phyloP scores from a whole-genome alignment of 306 rosid genomes.

The Spatholobus suberectus region DNA sequence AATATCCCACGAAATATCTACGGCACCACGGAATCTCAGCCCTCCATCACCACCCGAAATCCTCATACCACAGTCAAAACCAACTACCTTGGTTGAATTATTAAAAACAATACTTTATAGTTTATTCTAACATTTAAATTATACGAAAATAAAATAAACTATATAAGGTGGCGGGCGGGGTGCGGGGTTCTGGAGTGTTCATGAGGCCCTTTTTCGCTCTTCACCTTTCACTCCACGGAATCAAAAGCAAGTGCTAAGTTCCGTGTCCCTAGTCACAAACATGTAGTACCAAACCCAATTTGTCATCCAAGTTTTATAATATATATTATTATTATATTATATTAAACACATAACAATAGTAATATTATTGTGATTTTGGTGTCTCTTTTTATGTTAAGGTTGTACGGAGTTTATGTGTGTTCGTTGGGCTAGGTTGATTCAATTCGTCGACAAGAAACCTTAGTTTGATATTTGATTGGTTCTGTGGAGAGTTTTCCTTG shows the following conservation, averaged over 20 bases:
- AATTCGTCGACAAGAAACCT: slow-evolving; percentile 67
- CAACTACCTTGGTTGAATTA: slow-evolving; percentile 12
- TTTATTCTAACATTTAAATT: neutral
- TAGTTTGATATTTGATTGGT: slow-evolving; percentile 43
- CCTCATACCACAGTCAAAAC: slow-evolving; percentile 14
- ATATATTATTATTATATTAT: neutral
- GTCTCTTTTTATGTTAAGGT: neutral
- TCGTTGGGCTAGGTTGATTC: slow-evolving; percentile 31
- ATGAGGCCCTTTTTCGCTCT: neutral
- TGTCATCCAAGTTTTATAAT: slow-evolving; percentile 30
- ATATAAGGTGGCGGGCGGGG: slow-evolving; percentile 42
- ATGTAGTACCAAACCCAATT: slow-evolving; percentile 40
- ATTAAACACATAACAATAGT: neutral
- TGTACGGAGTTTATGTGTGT: slow-evolving; percentile 26
- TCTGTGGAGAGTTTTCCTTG: slow-evolving; percentile 32
- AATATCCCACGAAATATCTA: slow-evolving; percentile 64
- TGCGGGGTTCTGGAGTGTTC: slow-evolving; percentile 66
- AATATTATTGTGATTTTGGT: slow-evolving; percentile 9
- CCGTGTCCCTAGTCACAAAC: slow-evolving; percentile 43
- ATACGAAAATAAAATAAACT: slow-evolving; percentile 31
- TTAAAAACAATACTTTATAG: neutral
- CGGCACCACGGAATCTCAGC: slow-evolving; percentile 59
- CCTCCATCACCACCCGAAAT: slow-evolving; percentile 47
- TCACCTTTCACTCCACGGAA: slow-evolving; percentile 43
- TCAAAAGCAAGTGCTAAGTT: slow-evolving; percentile 40